A percentile compares a stretch with the other conserved stretches of the same genome.
phyloP scores from a whole-genome alignment of 2,329 filamentous ascomycete species.

The Penicillium sp. region DNA sequence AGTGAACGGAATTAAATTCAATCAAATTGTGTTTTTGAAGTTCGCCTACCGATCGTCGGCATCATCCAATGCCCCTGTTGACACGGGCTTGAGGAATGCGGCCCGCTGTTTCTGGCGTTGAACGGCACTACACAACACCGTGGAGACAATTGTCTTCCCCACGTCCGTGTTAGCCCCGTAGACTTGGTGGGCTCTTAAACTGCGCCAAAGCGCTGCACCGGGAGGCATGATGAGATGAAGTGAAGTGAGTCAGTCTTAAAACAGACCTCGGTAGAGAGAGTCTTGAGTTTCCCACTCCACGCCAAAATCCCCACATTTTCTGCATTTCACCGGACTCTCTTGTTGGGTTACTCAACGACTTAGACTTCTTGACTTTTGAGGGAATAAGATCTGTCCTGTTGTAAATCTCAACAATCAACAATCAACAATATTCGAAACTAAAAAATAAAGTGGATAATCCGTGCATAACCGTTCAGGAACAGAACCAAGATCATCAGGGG shows the following conservation, averaged over 20 bases:
- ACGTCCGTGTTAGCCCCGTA: conserved; percentile 84
- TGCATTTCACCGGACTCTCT: not conserved
- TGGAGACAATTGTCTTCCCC: conserved; percentile 79
- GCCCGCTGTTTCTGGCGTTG: conserved; percentile 50
- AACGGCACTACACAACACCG: conserved; percentile 66
- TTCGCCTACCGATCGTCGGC: conserved; percentile 64
- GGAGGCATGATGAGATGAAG: conserved; percentile 43
- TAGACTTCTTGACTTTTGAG: not conserved
- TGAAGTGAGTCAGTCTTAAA: conserved; percentile 10
- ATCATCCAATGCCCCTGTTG: conserved; percentile 68
- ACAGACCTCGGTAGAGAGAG: not conserved
- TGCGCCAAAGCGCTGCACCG: conserved; percentile 65
- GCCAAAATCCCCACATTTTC: conserved; percentile 5
- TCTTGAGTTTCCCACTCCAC: conserved; percentile 15
- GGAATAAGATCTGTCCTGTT: not conserved
- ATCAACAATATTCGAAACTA: not conserved
- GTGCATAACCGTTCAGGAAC: not conserved
- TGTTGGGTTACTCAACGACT: conserved; percentile 11
- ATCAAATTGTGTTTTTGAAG: not conserved
- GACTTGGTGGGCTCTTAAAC: conserved; percentile 68
- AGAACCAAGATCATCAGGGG: not conserved
- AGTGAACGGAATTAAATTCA: not conserved
- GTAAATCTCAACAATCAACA: not conserved
- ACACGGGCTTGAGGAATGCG: conserved; percentile 77
- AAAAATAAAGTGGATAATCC: not conserved